phyloP scores from a whole-genome alignment of 1,284 basidiomycete species.

The Inonotus hispidus region DNA sequence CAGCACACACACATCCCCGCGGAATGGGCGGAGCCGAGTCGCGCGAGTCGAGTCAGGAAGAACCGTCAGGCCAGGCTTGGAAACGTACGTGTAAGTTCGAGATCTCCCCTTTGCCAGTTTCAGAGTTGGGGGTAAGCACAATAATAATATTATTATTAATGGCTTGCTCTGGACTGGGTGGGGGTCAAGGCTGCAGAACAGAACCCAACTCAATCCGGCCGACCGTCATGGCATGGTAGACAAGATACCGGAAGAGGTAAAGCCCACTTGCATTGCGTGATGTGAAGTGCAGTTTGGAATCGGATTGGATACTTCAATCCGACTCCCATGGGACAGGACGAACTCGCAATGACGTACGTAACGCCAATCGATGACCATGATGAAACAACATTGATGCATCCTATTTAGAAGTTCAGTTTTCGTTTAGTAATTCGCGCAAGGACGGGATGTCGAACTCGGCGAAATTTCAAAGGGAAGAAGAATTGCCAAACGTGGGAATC shows the following conservation, averaged over 20 bases:
- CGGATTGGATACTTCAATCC: not conserved
- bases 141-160: not conserved
- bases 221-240: not conserved
- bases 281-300: not conserved
- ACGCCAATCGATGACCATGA: not conserved
- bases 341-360: not conserved
- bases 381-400: not conserved
- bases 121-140: no score
- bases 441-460: not conserved
- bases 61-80: no score
- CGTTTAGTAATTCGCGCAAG: not conserved
- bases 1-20: not conserved
- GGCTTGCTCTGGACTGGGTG: constrained; percentile 3
- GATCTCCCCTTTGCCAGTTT: not conserved
- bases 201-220: no score
- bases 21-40: not conserved
- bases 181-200: not conserved
- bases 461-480: not conserved
- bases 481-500: not conserved
- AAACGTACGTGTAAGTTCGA: not conserved
- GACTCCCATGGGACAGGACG: not conserved
- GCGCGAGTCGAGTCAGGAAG: not conserved
- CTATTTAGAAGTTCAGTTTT: not conserved
- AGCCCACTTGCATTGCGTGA: not conserved
- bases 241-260: not conserved